Evolutionary conservation across 805 yeast genomes (phyloP).

Genomic region (Jamesozyma lodderae): DNA sequence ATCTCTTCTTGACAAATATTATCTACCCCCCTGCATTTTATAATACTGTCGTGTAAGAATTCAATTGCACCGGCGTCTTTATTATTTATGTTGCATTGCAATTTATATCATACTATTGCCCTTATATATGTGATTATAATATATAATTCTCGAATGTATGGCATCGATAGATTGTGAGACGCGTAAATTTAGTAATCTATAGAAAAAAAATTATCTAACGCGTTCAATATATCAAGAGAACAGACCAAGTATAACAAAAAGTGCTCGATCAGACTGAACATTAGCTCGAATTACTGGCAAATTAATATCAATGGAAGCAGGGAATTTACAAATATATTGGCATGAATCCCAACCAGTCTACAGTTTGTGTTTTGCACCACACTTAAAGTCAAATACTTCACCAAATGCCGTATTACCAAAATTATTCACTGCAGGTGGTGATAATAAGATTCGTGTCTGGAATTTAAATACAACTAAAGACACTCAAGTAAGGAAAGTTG

Average conservation of each 20-base stretch:
- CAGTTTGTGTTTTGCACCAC: slow-evolving; percentile 54
- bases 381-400: slow-evolving; percentile 1
- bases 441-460: slow-evolving; percentile 73
- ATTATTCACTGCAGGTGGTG: slow-evolving; percentile 90
- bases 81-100: too few relatives aligned
- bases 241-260: background rate
- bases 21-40: too few relatives aligned
- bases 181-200: too few relatives aligned
- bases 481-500: slow-evolving; percentile 17
- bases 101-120: too few relatives aligned
- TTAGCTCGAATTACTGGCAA: background rate
- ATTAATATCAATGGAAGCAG: slow-evolving; percentile 13
- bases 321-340: slow-evolving; percentile 30
- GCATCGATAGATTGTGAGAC: too few relatives aligned
- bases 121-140: too few relatives aligned
- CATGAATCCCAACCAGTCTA: slow-evolving; percentile 67
- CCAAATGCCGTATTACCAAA: slow-evolving; percentile 29
- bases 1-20: too few relatives aligned
- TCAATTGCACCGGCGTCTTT: too few relatives aligned
- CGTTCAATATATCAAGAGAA: background rate
- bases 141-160: too few relatives aligned
- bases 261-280: background rate
- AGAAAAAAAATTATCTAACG: too few relatives aligned
- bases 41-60: too few relatives aligned
- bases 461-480: slow-evolving; percentile 18